A percentile compares a stretch with the other conserved stretches of the same genome.
Evolutionary conservation across 1,139 yeast species (phyloP).

Genomic region (Pichia sp.): DNA sequence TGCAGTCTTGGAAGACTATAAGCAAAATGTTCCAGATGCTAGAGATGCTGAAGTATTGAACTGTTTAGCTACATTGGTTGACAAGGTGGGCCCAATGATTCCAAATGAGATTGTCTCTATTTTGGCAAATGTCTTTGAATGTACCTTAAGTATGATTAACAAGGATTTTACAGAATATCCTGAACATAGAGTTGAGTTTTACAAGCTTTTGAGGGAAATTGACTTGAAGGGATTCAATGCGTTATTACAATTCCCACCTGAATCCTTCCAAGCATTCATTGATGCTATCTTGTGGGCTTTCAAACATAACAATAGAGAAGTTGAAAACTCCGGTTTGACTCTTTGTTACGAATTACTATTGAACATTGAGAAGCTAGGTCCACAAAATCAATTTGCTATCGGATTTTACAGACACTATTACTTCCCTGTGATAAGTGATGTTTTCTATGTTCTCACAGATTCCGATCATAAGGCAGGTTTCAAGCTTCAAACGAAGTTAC

Average conservation of each 20-base stretch:
- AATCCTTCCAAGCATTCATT: constrained; percentile 83
- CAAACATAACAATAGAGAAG: constrained; percentile 93
- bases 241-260: constrained; percentile 80
- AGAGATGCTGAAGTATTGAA: constrained; percentile 96
- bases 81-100: constrained; percentile 79
- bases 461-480: constrained; percentile 98
- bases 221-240: constrained; percentile 83
- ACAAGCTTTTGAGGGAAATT: constrained; percentile 80
- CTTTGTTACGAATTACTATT: constrained; percentile 74
- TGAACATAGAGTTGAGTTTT: constrained; percentile 95
- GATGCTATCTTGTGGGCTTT: constrained; percentile 98
- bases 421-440: constrained; percentile 84
- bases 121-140: constrained; percentile 86
- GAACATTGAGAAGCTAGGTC: constrained; percentile 72
- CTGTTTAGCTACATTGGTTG: constrained; percentile 87
- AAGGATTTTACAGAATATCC: constrained; percentile 95
- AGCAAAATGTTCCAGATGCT: constrained; percentile 86
- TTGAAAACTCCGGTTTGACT: constrained; percentile 82
- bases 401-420: constrained; percentile 86
- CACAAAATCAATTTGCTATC: constrained; percentile 66
- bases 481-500: constrained; percentile 74
- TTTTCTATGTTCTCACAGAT: constrained; percentile 90
- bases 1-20: constrained; percentile 87
- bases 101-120: constrained; percentile 88
- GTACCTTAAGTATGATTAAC: constrained; percentile 92